Conservation (phyloP, 2,329 filamentous ascomycete genomes). For the Aspergillus sp. region DNA sequence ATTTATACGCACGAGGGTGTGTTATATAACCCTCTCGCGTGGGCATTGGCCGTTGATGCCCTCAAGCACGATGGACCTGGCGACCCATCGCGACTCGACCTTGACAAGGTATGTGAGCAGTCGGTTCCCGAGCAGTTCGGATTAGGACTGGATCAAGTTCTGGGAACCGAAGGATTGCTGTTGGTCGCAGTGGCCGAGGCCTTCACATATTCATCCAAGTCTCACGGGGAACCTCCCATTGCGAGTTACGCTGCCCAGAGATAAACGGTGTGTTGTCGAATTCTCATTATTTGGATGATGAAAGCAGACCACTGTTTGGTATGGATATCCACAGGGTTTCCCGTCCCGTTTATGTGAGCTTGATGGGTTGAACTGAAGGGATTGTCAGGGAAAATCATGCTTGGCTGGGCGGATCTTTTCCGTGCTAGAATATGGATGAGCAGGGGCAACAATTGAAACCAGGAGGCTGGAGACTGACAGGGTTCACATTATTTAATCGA, state of each 20-base stretch:
- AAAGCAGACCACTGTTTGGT: too few species aligned
- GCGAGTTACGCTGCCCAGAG: constrained; percentile 29
- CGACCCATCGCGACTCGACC: constrained; percentile 33
- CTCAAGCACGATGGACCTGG: constrained; percentile 46
- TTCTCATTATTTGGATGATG: too few species aligned
- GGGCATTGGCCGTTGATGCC: constrained; percentile 43
- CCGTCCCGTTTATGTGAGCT: too few species aligned
- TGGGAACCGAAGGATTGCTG: constrained; percentile 42
- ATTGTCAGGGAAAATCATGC: too few species aligned
- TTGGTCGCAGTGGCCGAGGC: constrained; percentile 33
- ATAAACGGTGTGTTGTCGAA: too few species aligned
- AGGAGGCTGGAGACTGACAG: too few species aligned
- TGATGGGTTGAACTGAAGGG: too few species aligned
- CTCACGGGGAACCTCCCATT: constrained; percentile 37
- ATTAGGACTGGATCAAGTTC: constrained; percentile 38
- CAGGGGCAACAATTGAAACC: too few species aligned
- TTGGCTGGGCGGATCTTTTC: too few species aligned
- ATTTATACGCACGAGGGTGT: constrained; percentile 50
- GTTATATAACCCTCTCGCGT: constrained; percentile 45
- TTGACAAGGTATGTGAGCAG: constrained; percentile 36
- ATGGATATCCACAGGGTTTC: too few species aligned
- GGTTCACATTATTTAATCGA: too few species aligned
- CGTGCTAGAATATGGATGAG: too few species aligned
- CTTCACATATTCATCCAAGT: constrained; percentile 29
- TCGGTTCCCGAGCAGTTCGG: constrained; percentile 15